These are phyloP conservation scores for Ulota crispa DNA, from an alignment of 225 moss, liverwort and hornwort genomes.

Conservation along the genomic window DNA sequence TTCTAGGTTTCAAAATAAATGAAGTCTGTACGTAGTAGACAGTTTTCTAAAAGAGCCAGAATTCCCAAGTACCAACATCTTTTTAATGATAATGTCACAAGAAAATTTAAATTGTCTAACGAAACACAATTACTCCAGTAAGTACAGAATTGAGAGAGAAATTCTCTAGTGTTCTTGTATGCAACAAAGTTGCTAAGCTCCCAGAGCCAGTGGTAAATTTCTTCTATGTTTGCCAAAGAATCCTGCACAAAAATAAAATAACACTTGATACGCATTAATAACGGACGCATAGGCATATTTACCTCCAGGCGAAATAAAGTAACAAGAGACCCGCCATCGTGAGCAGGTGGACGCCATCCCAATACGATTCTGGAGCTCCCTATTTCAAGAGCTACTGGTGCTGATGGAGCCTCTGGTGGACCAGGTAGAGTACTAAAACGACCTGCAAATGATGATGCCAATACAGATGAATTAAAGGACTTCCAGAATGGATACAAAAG, in stretches of 20 bases:
- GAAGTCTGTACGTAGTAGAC: background rate
- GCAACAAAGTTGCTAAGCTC: background rate
- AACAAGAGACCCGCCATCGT: slow-evolving; percentile 42
- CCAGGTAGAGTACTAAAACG: slow-evolving; percentile 45
- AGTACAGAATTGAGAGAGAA: background rate
- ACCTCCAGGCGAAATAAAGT: slow-evolving; percentile 38
- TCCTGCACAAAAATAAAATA: background rate
- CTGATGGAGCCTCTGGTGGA: slow-evolving; percentile 47
- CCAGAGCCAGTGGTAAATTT: background rate
- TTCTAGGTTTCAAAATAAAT: background rate
- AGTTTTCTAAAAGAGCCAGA: background rate
- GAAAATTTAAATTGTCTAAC: background rate
- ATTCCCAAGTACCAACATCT: background rate
- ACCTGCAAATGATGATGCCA: slow-evolving; percentile 30
- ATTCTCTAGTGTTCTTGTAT: background rate
- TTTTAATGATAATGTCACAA: background rate
- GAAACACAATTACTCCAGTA: background rate
- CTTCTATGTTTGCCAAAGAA: too few relatives aligned
- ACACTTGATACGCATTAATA: background rate
- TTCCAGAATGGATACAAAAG: background rate
- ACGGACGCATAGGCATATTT: slow-evolving; percentile 18
- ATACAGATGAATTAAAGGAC: slow-evolving; percentile 2
- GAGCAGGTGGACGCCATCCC: slow-evolving; percentile 38
- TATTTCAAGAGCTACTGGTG: slow-evolving; percentile 23
- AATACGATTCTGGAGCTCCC: slow-evolving; percentile 31